Evolutionary conservation across 2,329 filamentous ascomycete species (phyloP), one percentile per base, ranked within the genome.

Genomic region (Exophiala calicioides): DNA sequence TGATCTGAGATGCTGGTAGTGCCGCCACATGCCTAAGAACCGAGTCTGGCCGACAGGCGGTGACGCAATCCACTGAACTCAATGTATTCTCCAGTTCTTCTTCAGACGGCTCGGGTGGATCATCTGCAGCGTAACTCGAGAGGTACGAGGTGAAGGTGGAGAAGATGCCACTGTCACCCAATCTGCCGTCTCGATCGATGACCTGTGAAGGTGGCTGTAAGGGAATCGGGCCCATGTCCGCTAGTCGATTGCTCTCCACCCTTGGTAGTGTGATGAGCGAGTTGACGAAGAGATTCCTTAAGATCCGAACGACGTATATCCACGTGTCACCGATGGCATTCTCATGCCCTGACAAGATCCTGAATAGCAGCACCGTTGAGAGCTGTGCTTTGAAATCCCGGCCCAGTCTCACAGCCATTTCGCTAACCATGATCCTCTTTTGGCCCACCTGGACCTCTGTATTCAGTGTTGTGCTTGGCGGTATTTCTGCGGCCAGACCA

Each of bases 101-200:
- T 56, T 97, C 90, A 1, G 93, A 97, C 2, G 93, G 93, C 69
- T 98, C 93, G 0, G 93, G 93, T 9, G 93, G 93, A 62, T 98
- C 93, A 66, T 97, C 93, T 8, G 93, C 94, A 31, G 94, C 93
- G 65, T 98, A 97, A 66, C 91, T 97, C n/a, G 90, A 95, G 23
- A 98, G 90, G 62, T 97, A 98, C 4, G 88, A 95, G 0, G 91
- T 94, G 60, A 98, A 88, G 1, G 91, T 90, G 3, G 90, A 95
- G 65, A 98, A 90, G 38, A 98, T 80, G 4, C 93, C 90, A 2
- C 84, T 83, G 20, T 98, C 93, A 47, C 77, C 81, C 24, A 84
- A 76, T 55, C 88, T 86, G 31, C 86, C 78, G 46, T 84, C 90
- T 46, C 91, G 83, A 64, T 97, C 93, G 56, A 98, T 90, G 37